Conservation (phyloP, 2,329 filamentous ascomycete species). For the Hymenotorrendiella dingleyae region DNA sequence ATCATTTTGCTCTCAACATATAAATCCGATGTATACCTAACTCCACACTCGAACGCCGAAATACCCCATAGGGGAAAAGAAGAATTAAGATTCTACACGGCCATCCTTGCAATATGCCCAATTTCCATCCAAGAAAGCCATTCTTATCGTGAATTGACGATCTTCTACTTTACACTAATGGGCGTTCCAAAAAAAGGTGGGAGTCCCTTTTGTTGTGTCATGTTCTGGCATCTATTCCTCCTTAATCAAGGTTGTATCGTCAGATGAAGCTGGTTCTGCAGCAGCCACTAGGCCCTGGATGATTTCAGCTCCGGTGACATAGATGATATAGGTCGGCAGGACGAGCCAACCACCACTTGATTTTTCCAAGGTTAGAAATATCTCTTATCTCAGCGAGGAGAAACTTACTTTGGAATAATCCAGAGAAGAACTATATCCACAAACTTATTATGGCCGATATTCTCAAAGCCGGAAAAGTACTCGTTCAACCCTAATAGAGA, state of each 20-base stretch:
- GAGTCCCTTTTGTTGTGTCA: too few relatives aligned
- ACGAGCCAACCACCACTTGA: conserved; percentile 60
- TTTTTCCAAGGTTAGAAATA: conserved; percentile 16
- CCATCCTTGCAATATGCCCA: too few relatives aligned
- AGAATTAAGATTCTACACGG: too few relatives aligned
- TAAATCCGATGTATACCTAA: too few relatives aligned
- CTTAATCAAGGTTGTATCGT: conserved; percentile 21
- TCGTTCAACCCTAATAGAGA: conserved; percentile 49
- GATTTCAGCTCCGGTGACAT: conserved; percentile 55
- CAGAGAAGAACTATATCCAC: conserved; percentile 50
- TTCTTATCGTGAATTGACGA: too few relatives aligned
- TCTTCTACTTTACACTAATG: too few relatives aligned
- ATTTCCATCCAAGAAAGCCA: too few relatives aligned
- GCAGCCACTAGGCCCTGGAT: conserved; percentile 49
- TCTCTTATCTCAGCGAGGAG: neutral
- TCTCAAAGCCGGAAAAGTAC: conserved; percentile 51
- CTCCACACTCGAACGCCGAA: too few relatives aligned
- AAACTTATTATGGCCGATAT: conserved; percentile 56
- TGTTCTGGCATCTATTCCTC: too few relatives aligned
- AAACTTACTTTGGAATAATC: conserved; percentile 60
- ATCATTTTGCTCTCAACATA: too few relatives aligned
- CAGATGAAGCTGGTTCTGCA: conserved; percentile 23
- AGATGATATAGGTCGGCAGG: conserved; percentile 56
- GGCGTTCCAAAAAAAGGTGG: too few relatives aligned
- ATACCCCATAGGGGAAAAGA: too few relatives aligned